Evolutionary conservation across 352 stramenopile genomes (phyloP), one percentile per base, ranked within the genome.

Genomic region (Phytophthora tubulina): DNA sequence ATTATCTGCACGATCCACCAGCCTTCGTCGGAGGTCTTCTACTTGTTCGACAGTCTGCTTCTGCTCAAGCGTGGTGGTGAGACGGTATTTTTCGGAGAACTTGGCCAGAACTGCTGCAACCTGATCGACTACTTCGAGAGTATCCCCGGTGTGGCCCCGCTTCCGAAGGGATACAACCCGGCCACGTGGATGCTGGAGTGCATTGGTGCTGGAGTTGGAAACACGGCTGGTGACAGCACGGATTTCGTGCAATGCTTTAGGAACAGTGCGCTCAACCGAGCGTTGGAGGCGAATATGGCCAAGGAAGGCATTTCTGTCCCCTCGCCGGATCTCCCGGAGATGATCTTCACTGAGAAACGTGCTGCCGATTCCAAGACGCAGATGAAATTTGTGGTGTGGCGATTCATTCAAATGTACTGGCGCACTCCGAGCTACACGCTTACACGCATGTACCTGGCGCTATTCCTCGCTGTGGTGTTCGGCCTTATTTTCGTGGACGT

Each of bases 1-100:
- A 66, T 97, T 14, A 73, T 97, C 0, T 96, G 93, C 39, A 97
- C 89, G 14, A 98, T 98, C 63, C 92, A 98, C 71, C 92, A 97
- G 73, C 92, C 92, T 6, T 85, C 80, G 14, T 82, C 82, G 3
- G 82, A 95, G 42, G 82, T 97, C 7, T 96, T 96, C 35, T 81
- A 86, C 27, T 80, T 87, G 27, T 95, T 96, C 71, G 88, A 97
- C 72, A 81, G 81, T 35, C 36, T 95, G 5, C 76, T 96, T 45
- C 60, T 97, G 3, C 73, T 97, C 6, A 72, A 86, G 33, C 61
- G 64, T 31, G 77, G 80, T 32, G 79, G 81, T 31, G 36, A 74
- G 53, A 78, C 68, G 1, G 68, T 79, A 10, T 89, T 79, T 67
- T 84, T 72, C 35, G 44, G 81, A 72, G 32, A 57, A 86, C 7